Base-by-base conservation (phyloP, 352 stramenopile genomes). In the Globisporangium cylindrosporum region DNA sequence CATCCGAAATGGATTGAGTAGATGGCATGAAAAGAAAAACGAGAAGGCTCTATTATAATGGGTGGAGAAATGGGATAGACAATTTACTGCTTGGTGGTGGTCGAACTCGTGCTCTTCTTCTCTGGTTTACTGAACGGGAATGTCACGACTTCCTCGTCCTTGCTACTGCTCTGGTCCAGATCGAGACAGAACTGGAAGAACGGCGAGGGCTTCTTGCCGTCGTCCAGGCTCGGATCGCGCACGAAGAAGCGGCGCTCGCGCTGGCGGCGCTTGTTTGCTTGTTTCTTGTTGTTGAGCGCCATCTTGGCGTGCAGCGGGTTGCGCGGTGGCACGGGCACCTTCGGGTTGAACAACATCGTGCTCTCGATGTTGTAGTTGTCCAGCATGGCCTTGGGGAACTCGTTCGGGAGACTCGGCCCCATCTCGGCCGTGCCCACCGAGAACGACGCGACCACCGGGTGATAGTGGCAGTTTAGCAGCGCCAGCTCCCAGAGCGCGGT, bases 401-500 rank as follows among this genome's bases (percentile, higher is more conserved):
- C 87, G 48, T 87, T 92, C 7, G 88, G 86, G 32, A 94, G 72
- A 14, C 72, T 82, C 46, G 86, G 77, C 6, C 67, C 78, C 46
- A 93, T 71, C 62, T 89, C 66, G 6, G 86, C 83, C 43, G 86
- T 95, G 34, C 76, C 84, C 32, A 81, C 58, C 3, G 88, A 79
- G 22, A 93, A 95, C 34, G 65, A 75, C 25, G 85, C 74, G 20
- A 98, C 78, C 46, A 73, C 79, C n/a, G 91, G 92, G 71, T 98
- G 81, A 64, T 87, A 81, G 70, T 98, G 91, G 59, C 89, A 91
- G 48, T 81, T 78, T 20, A 98, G 71, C 53, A 97, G 77, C 41
- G 92, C 78, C 38, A 99, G 71, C 71, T 99, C 97, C 88, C 97
- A 99, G 62, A 89, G 90, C 1, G 94, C 94, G 24, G 88, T 98